phyloP scores from a whole-genome alignment of 805 yeast species.

The Yamadazyma takamatsuzukensis region DNA sequence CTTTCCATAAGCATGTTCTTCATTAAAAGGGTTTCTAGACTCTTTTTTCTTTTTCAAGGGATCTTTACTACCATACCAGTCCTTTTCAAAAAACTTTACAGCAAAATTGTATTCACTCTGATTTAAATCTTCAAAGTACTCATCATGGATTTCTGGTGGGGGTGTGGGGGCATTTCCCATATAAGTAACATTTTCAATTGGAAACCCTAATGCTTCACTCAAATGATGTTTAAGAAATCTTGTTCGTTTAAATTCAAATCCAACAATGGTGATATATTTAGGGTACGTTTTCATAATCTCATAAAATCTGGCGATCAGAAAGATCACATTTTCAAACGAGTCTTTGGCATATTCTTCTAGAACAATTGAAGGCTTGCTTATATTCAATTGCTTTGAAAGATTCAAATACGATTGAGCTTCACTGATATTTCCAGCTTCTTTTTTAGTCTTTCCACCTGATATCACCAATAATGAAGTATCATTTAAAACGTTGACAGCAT shows the following conservation, averaged over 20 bases:
- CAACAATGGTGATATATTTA: slow-evolving; percentile 50
- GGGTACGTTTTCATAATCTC: slow-evolving; percentile 51
- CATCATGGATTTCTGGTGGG: slow-evolving; percentile 14
- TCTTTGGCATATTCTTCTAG: slow-evolving; percentile 76
- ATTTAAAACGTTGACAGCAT: slow-evolving; percentile 39
- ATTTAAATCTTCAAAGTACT: slow-evolving; percentile 47
- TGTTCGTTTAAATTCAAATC: slow-evolving; percentile 68
- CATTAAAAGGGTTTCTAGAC: slow-evolving; percentile 54
- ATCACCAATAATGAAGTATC: slow-evolving; percentile 37
- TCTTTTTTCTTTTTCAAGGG: slow-evolving; percentile 46
- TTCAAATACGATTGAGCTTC: slow-evolving; percentile 59
- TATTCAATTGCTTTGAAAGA: slow-evolving; percentile 33
- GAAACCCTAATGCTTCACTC: slow-evolving; percentile 42
- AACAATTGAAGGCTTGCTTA: slow-evolving; percentile 22
- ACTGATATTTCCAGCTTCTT: slow-evolving; percentile 45
- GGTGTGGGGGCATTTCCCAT: slow-evolving; percentile 59
- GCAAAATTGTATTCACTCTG: slow-evolving; percentile 53
- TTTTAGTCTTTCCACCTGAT: slow-evolving; percentile 75
- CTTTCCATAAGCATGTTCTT: slow-evolving; percentile 33
- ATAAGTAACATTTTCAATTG: slow-evolving; percentile 38
- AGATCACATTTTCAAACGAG: slow-evolving; percentile 73
- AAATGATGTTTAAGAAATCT: slow-evolving; percentile 59
- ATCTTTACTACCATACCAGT: slow-evolving; percentile 54
- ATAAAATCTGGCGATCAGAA: slow-evolving; percentile 51
- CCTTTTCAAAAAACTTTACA: slow-evolving; percentile 46